Percentiles rank a stretch among this genome's conserved stretches.
Evolutionary conservation across 257 asterid genomes (phyloP).

Genomic region (Solanum clarkiae): DNA sequence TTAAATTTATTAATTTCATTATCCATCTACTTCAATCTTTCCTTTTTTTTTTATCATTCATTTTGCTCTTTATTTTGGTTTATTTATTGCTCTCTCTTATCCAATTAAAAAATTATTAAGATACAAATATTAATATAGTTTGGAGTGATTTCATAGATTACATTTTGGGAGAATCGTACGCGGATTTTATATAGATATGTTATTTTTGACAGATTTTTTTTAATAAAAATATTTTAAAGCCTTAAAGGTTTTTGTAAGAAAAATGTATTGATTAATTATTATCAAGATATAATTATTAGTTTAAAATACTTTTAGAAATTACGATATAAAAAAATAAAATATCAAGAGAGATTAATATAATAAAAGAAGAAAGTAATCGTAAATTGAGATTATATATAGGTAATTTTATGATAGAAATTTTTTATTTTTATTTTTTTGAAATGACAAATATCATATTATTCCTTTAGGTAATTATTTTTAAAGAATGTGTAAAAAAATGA

Average conservation of each 20-base stretch:
- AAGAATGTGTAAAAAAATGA: rapidly evolving
- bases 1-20: background rate
- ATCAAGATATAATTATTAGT: background rate
- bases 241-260: background rate
- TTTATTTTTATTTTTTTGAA: too few species aligned
- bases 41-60: background rate
- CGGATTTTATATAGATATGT: too few species aligned
- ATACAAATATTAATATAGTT: too few species aligned
- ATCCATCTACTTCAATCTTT: slow-evolving; percentile 16
- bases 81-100: background rate
- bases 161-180: too few species aligned
- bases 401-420: background rate
- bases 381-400: background rate
- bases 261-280: background rate
- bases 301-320: background rate
- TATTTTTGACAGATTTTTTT: too few species aligned
- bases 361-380: background rate
- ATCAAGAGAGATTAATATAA: background rate
- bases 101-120: too few species aligned
- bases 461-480: background rate
- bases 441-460: background rate
- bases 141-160: too few species aligned
- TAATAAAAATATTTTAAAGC: background rate
- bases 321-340: background rate
- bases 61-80: background rate